A percentile compares a stretch with the other conserved stretches of the same genome.
Conservation (phyloP, 768 basidiomycete species). For the Crucibulum laeve region DNA sequence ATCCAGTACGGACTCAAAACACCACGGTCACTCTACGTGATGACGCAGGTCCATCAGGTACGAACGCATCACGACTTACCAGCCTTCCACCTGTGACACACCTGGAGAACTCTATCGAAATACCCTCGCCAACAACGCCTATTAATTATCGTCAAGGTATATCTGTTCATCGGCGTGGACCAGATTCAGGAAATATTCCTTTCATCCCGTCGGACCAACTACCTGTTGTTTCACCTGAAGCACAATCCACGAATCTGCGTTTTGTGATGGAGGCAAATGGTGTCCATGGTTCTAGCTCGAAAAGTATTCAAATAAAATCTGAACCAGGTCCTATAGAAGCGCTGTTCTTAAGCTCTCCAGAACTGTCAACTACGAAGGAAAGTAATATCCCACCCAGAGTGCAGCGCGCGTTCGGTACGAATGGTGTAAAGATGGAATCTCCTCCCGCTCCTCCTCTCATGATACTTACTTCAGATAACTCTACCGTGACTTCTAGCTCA, state of each 20-base stretch:
- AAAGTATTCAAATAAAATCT: background rate
- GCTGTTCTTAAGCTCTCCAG: background rate
- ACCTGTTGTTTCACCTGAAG: constrained; percentile 16
- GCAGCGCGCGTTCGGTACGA: no score
- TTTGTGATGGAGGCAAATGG: constrained; percentile 9
- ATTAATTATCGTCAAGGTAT: constrained; percentile 1
- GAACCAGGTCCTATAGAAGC: background rate
- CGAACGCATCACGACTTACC: background rate
- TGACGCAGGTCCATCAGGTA: background rate
- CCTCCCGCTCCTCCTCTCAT: no score
- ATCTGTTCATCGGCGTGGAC: constrained; percentile 16
- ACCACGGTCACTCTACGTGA: background rate
- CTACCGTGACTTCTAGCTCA: no score
- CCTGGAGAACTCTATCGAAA: background rate
- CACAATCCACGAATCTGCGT: constrained; percentile 22
- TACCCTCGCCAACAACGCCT: background rate
- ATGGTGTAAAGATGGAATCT: no score
- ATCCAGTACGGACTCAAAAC: background rate
- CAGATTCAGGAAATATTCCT: constrained; percentile 21
- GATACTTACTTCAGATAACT: no score
- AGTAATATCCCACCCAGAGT: no score
- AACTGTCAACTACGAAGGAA: background rate
- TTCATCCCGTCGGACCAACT: constrained; percentile 14
- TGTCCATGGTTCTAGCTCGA: background rate
- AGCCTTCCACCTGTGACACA: background rate